Percentiles rank a stretch among this genome's conserved stretches.
These are phyloP conservation scores for Phlyctochytrium bullatum DNA, from an alignment of 192 early-diverging fungal species.

Conservation along the genomic window DNA sequence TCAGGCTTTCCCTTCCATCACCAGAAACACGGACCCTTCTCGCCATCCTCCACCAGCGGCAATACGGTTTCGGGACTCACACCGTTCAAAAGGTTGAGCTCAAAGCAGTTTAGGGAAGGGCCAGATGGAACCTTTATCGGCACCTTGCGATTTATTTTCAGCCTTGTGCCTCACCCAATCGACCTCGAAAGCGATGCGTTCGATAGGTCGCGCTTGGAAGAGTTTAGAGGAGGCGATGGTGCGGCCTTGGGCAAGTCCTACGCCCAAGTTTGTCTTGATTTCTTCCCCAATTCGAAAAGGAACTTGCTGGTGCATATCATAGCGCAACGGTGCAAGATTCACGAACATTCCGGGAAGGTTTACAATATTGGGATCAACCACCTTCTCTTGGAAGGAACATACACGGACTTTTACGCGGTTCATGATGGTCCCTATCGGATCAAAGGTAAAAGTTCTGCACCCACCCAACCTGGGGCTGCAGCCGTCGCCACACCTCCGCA, in stretches of 20 bases:
- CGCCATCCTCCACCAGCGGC: too few relatives aligned
- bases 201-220: constrained; percentile 2
- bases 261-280: constrained; percentile 22
- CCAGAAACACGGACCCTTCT: too few relatives aligned
- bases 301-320: constrained; percentile 27
- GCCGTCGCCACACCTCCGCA: not conserved
- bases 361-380: constrained; percentile 38
- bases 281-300: constrained; percentile 30
- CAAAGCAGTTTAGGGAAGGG: not conserved
- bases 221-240: constrained; percentile 12
- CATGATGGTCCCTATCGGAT: constrained; percentile 52
- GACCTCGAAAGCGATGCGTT: constrained; percentile 8
- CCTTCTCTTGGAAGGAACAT: constrained; percentile 39
- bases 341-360: not conserved
- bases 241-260: not conserved
- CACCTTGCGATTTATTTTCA: not conserved
- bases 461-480: not conserved
- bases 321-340: constrained; percentile 21
- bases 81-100: not conserved
- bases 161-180: not conserved
- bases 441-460: too few relatives aligned
- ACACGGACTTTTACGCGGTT: constrained; percentile 47
- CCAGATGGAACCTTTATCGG: constrained; percentile 6
- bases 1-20: too few relatives aligned
- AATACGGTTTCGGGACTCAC: too few relatives aligned